phyloP scores from a whole-genome alignment of 2,329 filamentous ascomycete genomes.

The Mollisia scopiformis region DNA sequence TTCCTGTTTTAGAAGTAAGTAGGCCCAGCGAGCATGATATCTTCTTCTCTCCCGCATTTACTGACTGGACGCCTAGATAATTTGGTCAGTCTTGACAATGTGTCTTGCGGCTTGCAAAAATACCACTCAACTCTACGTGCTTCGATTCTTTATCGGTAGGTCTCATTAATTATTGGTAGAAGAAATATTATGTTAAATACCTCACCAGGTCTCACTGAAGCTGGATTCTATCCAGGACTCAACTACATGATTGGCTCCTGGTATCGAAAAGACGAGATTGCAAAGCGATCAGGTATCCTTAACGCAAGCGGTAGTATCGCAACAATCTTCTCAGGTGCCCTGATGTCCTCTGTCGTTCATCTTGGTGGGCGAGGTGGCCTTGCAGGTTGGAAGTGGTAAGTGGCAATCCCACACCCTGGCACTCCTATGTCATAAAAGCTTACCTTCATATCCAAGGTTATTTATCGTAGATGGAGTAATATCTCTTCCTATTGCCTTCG shows the following conservation, averaged over 20 bases:
- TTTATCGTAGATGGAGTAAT: slow-evolving; percentile 46
- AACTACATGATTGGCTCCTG: slow-evolving; percentile 61
- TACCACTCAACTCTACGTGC: slow-evolving; percentile 41
- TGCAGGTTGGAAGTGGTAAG: slow-evolving; percentile 54
- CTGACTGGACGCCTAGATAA: slow-evolving; percentile 25
- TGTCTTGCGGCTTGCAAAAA: slow-evolving; percentile 37
- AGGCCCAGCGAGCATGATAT: slow-evolving; percentile 40
- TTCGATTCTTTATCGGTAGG: slow-evolving; percentile 43
- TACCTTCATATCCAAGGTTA: slow-evolving; percentile 45
- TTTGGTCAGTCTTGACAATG: slow-evolving; percentile 41
- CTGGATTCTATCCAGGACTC: slow-evolving; percentile 57
- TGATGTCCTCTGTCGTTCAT: slow-evolving; percentile 55
- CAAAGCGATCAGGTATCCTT: slow-evolving; percentile 61
- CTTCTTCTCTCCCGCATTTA: slow-evolving; percentile 4
- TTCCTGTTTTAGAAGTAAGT: slow-evolving; percentile 48
- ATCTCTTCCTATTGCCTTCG: slow-evolving; percentile 30
- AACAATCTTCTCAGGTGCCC: slow-evolving; percentile 50
- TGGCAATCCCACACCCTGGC: background rate
- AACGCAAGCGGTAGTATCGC: slow-evolving; percentile 36
- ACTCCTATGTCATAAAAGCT: background rate
- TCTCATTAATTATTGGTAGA: too few species aligned
- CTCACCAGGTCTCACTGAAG: slow-evolving; percentile 56
- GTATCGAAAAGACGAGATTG: slow-evolving; percentile 60
- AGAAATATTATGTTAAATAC: too few species aligned
- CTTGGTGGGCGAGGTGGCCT: slow-evolving; percentile 51